phyloP scores from a whole-genome alignment of 495 filamentous ascomycete species.

The Darksidea phi region DNA sequence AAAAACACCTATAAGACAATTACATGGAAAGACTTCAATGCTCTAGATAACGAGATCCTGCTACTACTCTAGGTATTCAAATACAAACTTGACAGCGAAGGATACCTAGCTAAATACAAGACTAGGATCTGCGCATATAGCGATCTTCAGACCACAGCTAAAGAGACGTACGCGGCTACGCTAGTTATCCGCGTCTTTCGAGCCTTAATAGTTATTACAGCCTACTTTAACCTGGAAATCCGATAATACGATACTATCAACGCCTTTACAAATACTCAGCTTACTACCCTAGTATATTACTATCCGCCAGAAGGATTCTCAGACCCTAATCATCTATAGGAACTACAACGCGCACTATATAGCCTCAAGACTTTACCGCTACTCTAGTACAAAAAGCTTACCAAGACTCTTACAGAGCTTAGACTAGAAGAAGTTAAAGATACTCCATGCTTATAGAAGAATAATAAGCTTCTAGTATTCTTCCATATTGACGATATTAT shows the following conservation, averaged over 20 bases:
- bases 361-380: slow-evolving; percentile 14
- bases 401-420: slow-evolving; percentile 4
- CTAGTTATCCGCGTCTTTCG: slow-evolving; percentile 12
- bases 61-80: neutral
- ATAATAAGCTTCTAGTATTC: neutral
- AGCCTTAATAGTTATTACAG: slow-evolving; percentile 10
- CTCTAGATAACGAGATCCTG: neutral
- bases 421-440: neutral
- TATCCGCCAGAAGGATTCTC: slow-evolving; percentile 10
- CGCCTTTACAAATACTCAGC: slow-evolving; percentile 8
- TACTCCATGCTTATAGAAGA: neutral
- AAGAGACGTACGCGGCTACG: slow-evolving; percentile 23
- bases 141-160: slow-evolving; percentile 10
- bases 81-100: neutral
- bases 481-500: slow-evolving; percentile 2
- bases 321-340: neutral
- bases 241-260: slow-evolving; percentile 9
- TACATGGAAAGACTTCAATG: neutral
- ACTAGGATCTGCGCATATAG: neutral
- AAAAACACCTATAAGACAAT: too few relatives aligned
- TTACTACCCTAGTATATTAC: neutral
- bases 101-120: neutral
- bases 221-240: slow-evolving; percentile 4
- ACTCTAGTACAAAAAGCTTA: slow-evolving; percentile 24
- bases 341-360: slow-evolving; percentile 17